These are phyloP conservation scores for Bromus sterilis DNA, from an alignment of 176 grass and related monocot genomes.

Conservation along the genomic window DNA sequence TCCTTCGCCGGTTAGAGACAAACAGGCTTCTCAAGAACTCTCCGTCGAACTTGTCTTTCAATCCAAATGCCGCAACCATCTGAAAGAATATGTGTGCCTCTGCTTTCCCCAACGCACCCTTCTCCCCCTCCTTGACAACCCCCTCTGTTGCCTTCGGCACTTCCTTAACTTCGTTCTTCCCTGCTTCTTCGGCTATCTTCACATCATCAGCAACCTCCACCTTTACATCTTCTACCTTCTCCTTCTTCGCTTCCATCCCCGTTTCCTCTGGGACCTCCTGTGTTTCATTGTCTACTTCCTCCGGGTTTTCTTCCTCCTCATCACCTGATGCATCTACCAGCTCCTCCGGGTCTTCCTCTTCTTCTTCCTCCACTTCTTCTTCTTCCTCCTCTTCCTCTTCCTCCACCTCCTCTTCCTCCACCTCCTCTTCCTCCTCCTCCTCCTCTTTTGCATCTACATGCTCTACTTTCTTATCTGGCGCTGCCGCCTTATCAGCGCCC, in stretches of 20 bases:
- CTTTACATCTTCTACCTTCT: slow-evolving; percentile 16
- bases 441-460: not conserved
- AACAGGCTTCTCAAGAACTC: slow-evolving; percentile 68
- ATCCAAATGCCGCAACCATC: slow-evolving; percentile 50
- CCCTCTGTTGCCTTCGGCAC: slow-evolving; percentile 7
- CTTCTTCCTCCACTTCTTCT: not conserved
- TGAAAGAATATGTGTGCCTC: slow-evolving; percentile 71
- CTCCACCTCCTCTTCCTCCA: not conserved
- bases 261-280: slow-evolving; percentile 3
- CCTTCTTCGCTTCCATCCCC: slow-evolving; percentile 23
- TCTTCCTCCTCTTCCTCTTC: slow-evolving; percentile 2
- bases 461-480: slow-evolving; percentile 26
- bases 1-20: slow-evolving; percentile 51
- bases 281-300: slow-evolving; percentile 5
- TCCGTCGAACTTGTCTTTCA: slow-evolving; percentile 49
- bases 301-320: slow-evolving; percentile 12
- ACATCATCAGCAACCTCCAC: not conserved
- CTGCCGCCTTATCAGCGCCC: not conserved
- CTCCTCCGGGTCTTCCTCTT: not conserved
- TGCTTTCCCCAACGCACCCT: slow-evolving; percentile 5
- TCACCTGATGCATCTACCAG: not conserved
- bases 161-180: slow-evolving; percentile 21
- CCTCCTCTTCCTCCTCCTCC: not conserved
- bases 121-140: slow-evolving; percentile 10
- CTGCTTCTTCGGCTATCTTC: slow-evolving; percentile 4